Base-by-base conservation (phyloP, 257 asterid genomes). In the Scutellaria barbata region DNA sequence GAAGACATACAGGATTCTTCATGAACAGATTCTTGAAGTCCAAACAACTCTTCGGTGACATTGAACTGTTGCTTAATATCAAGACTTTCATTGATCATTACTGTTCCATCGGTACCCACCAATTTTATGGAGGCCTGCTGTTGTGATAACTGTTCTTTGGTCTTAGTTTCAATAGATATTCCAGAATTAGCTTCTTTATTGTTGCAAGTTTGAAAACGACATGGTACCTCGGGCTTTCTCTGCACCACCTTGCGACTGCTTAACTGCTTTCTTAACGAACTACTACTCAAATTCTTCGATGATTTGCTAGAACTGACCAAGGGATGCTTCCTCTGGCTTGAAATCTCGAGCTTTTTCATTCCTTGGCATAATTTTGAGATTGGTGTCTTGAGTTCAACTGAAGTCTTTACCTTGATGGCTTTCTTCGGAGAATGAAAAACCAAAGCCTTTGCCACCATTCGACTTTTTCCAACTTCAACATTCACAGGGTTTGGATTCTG, bases 401-500 rank as follows among this genome's bases (percentile, higher is more conserved):
- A 84, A 51, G 85, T 81, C 86, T 85, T 89, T 6, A 81, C 76
- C 76, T 74, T 82, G 48, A 81, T 55, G 17, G 74, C 75, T 72
- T 85, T 89, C 85, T 83, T 86, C 0, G 96, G 98, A 68, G 96
- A 86, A 55, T 74, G 80, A 78, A 92, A 89, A n/a, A 77, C 82
- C 74, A 92, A 75, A 77, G 96, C 86, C 82, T 88, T 95, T 0
- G 90, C 86, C 1, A 85, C 92, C 4, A 56, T 47, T 20, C 89
- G 76, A 62, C 55, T 70, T 50, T 72, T 80, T 18, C 88, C 81
- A 68, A 73, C 87, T 30, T 79, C 90, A 66, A 10, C 60, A n/a
- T 74, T 71, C 11, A 62, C 40, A 53, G 84, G 83, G 68, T 87
- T 90, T 4, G 85, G 79, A 68, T 82, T 85, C 83, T 81, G 91